Base-by-base conservation (phyloP, 306 rosid genomes). In the Lathyrus oleraceus region DNA sequence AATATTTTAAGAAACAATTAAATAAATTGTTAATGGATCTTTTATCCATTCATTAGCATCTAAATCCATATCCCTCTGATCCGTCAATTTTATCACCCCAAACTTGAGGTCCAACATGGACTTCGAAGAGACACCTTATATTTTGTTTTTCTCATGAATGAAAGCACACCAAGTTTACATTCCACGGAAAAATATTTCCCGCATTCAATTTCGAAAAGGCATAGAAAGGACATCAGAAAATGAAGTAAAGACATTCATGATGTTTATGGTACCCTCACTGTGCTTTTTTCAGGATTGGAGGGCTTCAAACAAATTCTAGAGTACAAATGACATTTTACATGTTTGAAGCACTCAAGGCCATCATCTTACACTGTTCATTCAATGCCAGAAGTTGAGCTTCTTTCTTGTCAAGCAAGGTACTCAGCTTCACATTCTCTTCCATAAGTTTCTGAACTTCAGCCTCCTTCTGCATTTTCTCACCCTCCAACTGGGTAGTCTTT, bases 291-390 rank as follows among this genome's bases (percentile, higher is more conserved):
- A 73, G 52, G 65, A 82, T 32, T 73, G 67, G 62, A 48, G 69
- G 77, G 63, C 60, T 71, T 52, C 67, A 42, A 64, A 72, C 78
- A 65, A 78, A 44, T 51, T 32, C 63, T 52, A 47, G 59, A 10
- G 62, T 77, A 66, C 20, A 75, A 16, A 67, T 69, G 67, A 23
- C 51, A 61, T 38, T 43, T 85, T 78, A 95, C 84, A 91, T 85
- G 84, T 85, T 77, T 15, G 87, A 94, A 68, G 92, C 85, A 28
- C 87, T 95, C 91, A 95, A 87, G 25, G 99, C 99, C 99, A 95
- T 91, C 78, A 95, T 88, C 84, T 95, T 95, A 87, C 99, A 95
- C 65, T 95, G 99, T 82, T 91, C 97, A 76, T 95, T 91, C 95
- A 92, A 76, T 75, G 99, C 99, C 72, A 91, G 71, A 77, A 95